Evolutionary conservation across 2,329 filamentous ascomycete species (phyloP).

Genomic region (Harringtonia lauricola): DNA sequence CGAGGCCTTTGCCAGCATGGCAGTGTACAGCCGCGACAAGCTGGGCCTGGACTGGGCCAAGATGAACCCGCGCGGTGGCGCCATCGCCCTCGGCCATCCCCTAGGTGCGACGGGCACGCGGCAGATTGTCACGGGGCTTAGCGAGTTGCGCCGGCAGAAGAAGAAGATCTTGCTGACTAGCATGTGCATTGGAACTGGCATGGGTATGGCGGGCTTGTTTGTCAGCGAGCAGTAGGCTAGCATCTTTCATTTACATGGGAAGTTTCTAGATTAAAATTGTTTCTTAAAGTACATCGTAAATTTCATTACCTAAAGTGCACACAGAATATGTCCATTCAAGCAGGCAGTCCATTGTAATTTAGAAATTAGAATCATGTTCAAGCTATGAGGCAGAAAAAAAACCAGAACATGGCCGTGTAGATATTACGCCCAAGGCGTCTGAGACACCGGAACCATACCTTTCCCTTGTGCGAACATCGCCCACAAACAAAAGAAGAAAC

Average conservation of each 20-base stretch:
- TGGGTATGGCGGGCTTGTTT: conserved; percentile 57
- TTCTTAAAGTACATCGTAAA: neutral
- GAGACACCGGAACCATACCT: too few relatives aligned
- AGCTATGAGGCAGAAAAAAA: too few relatives aligned
- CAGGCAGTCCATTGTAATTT: too few relatives aligned
- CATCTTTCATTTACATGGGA: neutral
- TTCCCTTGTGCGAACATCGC: too few relatives aligned
- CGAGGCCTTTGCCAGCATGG: conserved; percentile 97
- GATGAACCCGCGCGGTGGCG: conserved; percentile 73
- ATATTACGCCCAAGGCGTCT: neutral
- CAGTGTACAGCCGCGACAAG: conserved; percentile 76
- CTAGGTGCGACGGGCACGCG: conserved; percentile 60
- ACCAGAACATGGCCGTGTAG: neutral
- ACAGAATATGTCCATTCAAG: too few relatives aligned
- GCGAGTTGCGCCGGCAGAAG: conserved; percentile 71
- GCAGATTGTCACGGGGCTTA: conserved; percentile 83
- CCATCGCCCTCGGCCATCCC: conserved; percentile 70
- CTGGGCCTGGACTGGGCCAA: conserved; percentile 62
- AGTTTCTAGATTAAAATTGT: neutral
- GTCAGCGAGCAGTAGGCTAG: conserved; percentile 11
- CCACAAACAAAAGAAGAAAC: too few relatives aligned
- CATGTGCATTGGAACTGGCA: conserved; percentile 71
- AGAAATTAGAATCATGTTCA: too few relatives aligned
- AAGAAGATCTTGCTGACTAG: conserved; percentile 87
- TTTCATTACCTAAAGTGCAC: too few relatives aligned